phyloP scores from a whole-genome alignment of 1,284 basidiomycete species.

The Mycena citricolor region DNA sequence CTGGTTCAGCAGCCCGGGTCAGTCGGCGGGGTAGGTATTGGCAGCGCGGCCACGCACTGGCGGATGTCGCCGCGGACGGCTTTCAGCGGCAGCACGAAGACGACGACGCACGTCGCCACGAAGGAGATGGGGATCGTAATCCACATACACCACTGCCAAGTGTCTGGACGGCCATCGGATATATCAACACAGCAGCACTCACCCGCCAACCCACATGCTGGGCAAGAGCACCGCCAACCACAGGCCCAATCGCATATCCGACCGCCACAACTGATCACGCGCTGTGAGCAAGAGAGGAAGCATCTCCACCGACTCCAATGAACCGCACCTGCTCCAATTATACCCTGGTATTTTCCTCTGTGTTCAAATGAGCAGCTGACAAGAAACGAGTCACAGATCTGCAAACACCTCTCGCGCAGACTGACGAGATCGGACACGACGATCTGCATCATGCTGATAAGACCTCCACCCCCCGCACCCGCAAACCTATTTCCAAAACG shows the following conservation, averaged over 20 bases:
- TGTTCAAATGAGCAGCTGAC: not conserved
- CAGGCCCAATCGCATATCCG: constrained; percentile 55
- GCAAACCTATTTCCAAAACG: constrained; percentile 39
- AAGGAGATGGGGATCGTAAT: constrained; percentile 62
- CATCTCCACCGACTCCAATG: constrained; percentile 30
- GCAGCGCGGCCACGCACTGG: constrained; percentile 31
- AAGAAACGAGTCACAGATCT: not conserved
- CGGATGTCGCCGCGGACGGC: constrained; percentile 58
- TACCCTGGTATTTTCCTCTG: constrained; percentile 67
- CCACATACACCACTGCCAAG: constrained; percentile 61
- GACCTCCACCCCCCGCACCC: constrained; percentile 68
- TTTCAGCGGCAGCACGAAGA: constrained; percentile 66
- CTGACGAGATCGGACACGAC: constrained; percentile 66
- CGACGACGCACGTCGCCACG: constrained; percentile 51
- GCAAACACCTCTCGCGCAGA: constrained; percentile 52
- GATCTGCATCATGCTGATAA: constrained; percentile 66
- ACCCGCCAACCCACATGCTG: constrained; percentile 65
- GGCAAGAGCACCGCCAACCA: constrained; percentile 57
- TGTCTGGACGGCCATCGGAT: not conserved
- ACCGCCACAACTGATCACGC: constrained; percentile 23
- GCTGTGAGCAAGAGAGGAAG: constrained; percentile 2
- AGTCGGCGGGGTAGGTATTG: constrained; percentile 1
- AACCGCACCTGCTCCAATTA: constrained; percentile 54
- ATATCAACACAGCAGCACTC: constrained; percentile 24
- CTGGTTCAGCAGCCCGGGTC: constrained; percentile 31